These are phyloP conservation scores for Candida albicans DNA, from an alignment of 1,139 yeast genomes.

Conservation along the genomic window DNA sequence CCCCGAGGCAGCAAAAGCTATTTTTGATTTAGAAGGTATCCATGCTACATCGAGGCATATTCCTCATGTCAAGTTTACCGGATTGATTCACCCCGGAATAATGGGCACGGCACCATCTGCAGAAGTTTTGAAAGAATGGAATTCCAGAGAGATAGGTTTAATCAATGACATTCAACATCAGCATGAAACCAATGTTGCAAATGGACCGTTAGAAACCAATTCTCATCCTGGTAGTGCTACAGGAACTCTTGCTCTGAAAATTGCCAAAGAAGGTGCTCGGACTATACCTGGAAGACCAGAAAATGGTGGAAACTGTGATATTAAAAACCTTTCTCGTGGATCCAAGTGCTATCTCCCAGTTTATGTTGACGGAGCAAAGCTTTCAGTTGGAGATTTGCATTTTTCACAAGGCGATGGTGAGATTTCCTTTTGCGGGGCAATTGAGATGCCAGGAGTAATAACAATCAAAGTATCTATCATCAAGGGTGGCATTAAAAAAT, in stretches of 20 bases:
- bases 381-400: conserved; percentile 50
- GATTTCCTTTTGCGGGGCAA: conserved; percentile 53
- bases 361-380: conserved; percentile 46
- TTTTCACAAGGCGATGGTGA: conserved; percentile 56
- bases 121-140: conserved; percentile 45
- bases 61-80: conserved; percentile 47
- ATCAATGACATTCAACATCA: conserved; percentile 29
- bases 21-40: conserved; percentile 53
- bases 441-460: conserved; percentile 51
- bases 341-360: conserved; percentile 50
- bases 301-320: conserved; percentile 54
- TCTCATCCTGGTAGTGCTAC: conserved; percentile 42
- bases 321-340: conserved; percentile 49
- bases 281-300: conserved; percentile 55
- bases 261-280: conserved; percentile 45
- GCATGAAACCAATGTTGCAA: conserved; percentile 39
- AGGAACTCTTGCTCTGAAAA: conserved; percentile 21
- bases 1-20: conserved; percentile 52
- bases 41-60: conserved; percentile 48
- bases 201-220: conserved; percentile 34
- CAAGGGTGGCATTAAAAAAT: conserved; percentile 39
- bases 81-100: conserved; percentile 50
- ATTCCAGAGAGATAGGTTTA: conserved; percentile 36
- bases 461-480: conserved; percentile 40
- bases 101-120: conserved; percentile 50